Evolutionary conservation across 1,284 basidiomycete species (phyloP).

Genomic region (Apiotrichum domesticum): DNA sequence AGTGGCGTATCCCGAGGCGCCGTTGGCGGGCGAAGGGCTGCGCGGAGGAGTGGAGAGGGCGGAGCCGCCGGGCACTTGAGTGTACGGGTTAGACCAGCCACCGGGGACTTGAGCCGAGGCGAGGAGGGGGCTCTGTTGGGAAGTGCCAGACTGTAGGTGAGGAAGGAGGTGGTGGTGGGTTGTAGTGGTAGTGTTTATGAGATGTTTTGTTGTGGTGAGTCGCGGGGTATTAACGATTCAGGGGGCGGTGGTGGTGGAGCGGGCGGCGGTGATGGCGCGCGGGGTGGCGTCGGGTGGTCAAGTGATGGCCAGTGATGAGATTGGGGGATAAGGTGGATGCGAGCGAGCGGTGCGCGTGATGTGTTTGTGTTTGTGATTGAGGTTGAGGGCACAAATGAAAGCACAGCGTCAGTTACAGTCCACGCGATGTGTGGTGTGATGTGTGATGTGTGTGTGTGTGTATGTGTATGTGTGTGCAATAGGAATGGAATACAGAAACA

Average conservation of each 20-base stretch:
- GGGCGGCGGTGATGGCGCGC: neutral
- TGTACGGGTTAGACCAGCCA: slow-evolving; percentile 18
- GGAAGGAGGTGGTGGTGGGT: too few relatives aligned
- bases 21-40: neutral
- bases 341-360: neutral
- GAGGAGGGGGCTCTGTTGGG: slow-evolving; percentile 18
- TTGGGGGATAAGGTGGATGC: neutral
- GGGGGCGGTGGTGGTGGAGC: too few relatives aligned
- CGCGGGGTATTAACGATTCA: too few relatives aligned
- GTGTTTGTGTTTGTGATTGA: neutral
- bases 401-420: too few relatives aligned
- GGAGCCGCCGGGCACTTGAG: slow-evolving; percentile 28
- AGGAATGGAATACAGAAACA: too few relatives aligned
- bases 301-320: neutral
- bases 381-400: too few relatives aligned
- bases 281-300: neutral
- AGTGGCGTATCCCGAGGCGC: slow-evolving; percentile 1
- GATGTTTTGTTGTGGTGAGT: neutral
- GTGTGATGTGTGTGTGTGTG: neutral
- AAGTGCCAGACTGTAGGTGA: neutral
- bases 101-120: slow-evolving; percentile 21
- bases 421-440: neutral
- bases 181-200: neutral
- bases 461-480: neutral
- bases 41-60: neutral